phyloP scores from a whole-genome alignment of 2,329 filamentous ascomycete species.

The Graphilbum ipis-grandicollis region DNA sequence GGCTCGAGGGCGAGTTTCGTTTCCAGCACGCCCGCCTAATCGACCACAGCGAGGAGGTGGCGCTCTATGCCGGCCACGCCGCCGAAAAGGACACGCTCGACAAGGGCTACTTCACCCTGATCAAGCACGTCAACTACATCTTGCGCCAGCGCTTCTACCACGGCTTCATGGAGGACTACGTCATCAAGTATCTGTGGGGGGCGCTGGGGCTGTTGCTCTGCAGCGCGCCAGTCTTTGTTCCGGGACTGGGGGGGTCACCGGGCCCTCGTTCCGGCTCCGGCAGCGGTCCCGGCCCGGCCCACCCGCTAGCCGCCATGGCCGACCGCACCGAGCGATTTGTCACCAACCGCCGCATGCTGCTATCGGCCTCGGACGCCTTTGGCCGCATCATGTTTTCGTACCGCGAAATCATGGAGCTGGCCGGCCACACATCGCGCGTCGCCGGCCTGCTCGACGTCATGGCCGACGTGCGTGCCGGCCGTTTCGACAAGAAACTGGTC shows the following conservation, averaged over 20 bases:
- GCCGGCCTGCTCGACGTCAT: slow-evolving; percentile 83
- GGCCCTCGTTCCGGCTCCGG: no score
- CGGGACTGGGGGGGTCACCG: no score
- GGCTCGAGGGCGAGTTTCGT: slow-evolving; percentile 87
- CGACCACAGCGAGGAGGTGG: slow-evolving; percentile 90
- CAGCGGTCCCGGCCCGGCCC: slow-evolving; percentile 17
- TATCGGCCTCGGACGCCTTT: slow-evolving; percentile 89
- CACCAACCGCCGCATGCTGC: slow-evolving; percentile 79
- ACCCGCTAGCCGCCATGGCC: slow-evolving; percentile 31
- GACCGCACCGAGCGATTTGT: slow-evolving; percentile 66
- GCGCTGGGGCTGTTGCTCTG: slow-evolving; percentile 81
- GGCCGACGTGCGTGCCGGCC: slow-evolving; percentile 76
- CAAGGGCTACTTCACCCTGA: slow-evolving; percentile 96
- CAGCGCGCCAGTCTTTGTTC: slow-evolving; percentile 91
- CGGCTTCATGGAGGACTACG: slow-evolving; percentile 98
- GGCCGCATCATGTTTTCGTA: slow-evolving; percentile 96
- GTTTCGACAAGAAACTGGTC: slow-evolving; percentile 92
- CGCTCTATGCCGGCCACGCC: slow-evolving; percentile 78
- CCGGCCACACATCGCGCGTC: slow-evolving; percentile 86
- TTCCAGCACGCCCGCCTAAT: slow-evolving; percentile 91
- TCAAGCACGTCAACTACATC: slow-evolving; percentile 97
- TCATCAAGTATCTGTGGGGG: slow-evolving; percentile 99
- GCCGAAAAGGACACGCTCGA: slow-evolving; percentile 93
- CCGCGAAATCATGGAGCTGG: slow-evolving; percentile 90
- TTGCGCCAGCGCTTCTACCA: slow-evolving; percentile 82